phyloP scores from a whole-genome alignment of 805 yeast species.

The Kuraishia floccosa region DNA sequence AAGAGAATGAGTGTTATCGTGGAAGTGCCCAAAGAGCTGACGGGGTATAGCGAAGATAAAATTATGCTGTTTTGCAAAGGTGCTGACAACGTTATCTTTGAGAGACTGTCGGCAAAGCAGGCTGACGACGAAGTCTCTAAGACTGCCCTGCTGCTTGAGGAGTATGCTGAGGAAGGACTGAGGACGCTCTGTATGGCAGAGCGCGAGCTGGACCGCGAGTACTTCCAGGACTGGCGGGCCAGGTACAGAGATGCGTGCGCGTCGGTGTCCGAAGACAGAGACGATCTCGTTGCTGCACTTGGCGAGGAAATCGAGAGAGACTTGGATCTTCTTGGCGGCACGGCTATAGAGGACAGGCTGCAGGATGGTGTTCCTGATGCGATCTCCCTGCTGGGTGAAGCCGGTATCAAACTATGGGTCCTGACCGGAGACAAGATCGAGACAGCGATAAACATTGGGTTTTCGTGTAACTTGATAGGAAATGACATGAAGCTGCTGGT shows the following conservation, averaged over 20 bases:
- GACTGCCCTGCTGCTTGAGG: slow-evolving; percentile 56
- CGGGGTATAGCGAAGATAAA: slow-evolving; percentile 14
- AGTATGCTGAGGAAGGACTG: slow-evolving; percentile 67
- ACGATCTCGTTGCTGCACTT: slow-evolving; percentile 37
- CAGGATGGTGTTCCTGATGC: slow-evolving; percentile 75
- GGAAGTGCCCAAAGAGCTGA: slow-evolving; percentile 21
- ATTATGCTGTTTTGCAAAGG: slow-evolving; percentile 52
- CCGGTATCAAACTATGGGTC: slow-evolving; percentile 78
- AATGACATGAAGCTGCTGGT: slow-evolving; percentile 60
- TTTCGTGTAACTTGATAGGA: slow-evolving; percentile 60
- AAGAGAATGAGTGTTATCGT: slow-evolving; percentile 72
- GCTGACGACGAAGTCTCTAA: slow-evolving; percentile 34
- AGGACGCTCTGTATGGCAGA: slow-evolving; percentile 67
- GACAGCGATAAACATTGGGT: slow-evolving; percentile 78
- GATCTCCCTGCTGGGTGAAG: slow-evolving; percentile 50
- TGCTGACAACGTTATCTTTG: slow-evolving; percentile 63
- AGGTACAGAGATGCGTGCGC: slow-evolving; percentile 47
- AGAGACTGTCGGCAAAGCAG: slow-evolving; percentile 20
- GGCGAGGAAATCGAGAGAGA: slow-evolving; percentile 50
- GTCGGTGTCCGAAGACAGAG: slow-evolving; percentile 47
- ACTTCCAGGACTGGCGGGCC: slow-evolving; percentile 42
- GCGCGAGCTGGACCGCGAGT: slow-evolving; percentile 29
- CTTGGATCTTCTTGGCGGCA: slow-evolving; percentile 56
- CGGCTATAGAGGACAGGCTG: slow-evolving; percentile 72
- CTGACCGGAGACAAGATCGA: slow-evolving; percentile 76